Conservation (phyloP, 2,329 filamentous ascomycete species). For the Colletotrichum sp. region DNA sequence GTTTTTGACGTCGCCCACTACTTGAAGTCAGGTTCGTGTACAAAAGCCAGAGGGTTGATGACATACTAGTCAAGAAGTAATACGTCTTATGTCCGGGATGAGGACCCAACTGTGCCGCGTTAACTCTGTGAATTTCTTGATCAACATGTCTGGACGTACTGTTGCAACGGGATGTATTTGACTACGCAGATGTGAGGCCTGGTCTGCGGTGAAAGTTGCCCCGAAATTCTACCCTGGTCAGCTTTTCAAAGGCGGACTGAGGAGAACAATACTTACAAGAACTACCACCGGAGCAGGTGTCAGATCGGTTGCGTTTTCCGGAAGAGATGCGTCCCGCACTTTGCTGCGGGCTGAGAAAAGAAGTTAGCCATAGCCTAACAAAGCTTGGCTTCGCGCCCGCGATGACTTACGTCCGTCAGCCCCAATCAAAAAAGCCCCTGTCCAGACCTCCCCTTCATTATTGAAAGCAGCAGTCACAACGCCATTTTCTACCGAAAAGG, state of each 20-base stretch:
- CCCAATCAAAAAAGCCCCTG: neutral
- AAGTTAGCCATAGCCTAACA: neutral
- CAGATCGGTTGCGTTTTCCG: neutral
- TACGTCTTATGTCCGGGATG: neutral
- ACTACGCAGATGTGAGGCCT: neutral
- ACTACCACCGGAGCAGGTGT: neutral
- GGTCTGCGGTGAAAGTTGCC: neutral
- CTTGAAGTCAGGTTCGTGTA: neutral
- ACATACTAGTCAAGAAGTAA: neutral
- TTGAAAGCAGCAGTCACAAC: neutral
- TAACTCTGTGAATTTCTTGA: neutral
- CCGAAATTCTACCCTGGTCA: neutral
- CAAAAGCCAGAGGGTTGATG: neutral
- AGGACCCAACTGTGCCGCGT: neutral
- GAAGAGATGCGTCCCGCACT: neutral
- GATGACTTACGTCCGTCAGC: neutral
- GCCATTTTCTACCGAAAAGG: neutral
- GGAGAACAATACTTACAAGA: neutral
- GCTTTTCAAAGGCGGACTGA: fast-evolving
- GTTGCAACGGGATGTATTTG: neutral
- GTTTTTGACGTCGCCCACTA: neutral
- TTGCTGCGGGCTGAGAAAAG: neutral
- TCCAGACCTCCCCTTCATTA: neutral
- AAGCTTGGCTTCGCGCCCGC: neutral
- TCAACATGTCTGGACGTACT: neutral